Conservation (phyloP, 495 filamentous ascomycete species). For the Massariosphaeria phaeospora region DNA sequence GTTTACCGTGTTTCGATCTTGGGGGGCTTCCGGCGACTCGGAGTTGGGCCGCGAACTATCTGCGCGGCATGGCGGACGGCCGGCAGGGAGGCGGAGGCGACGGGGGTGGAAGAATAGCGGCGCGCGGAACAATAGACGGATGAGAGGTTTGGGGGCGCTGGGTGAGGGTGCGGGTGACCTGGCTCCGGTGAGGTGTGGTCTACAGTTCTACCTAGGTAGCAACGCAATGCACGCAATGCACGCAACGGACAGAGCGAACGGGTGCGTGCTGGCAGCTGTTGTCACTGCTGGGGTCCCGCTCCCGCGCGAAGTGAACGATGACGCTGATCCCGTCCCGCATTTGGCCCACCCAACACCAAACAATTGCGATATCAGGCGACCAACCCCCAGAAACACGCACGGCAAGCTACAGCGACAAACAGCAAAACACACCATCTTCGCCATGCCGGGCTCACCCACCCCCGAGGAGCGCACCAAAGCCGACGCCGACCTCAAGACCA, state of each 20-base stretch:
- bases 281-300: no score
- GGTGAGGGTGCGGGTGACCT: neutral
- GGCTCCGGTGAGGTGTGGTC: no score
- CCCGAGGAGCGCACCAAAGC: slow-evolving; percentile 56
- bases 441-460: slow-evolving; percentile 36
- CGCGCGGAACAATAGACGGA: no score
- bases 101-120: slow-evolving; percentile 16
- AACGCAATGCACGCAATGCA: no score
- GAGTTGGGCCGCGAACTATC: neutral
- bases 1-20: neutral
- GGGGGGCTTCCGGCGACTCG: slow-evolving; percentile 1
- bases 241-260: no score
- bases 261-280: no score
- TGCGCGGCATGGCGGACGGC: slow-evolving; percentile 7
- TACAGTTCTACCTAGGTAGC: no score
- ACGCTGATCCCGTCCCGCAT: neutral
- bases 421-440: slow-evolving; percentile 2
- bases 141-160: neutral
- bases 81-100: slow-evolving; percentile 11
- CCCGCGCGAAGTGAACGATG: neutral
- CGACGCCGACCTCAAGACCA: slow-evolving; percentile 56
- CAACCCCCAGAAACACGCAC: no score
- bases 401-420: no score
- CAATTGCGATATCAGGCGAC: no score
- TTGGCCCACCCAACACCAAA: no score